Conservation (phyloP, 352 stramenopile genomes). For the Globisporangium alternatum region DNA sequence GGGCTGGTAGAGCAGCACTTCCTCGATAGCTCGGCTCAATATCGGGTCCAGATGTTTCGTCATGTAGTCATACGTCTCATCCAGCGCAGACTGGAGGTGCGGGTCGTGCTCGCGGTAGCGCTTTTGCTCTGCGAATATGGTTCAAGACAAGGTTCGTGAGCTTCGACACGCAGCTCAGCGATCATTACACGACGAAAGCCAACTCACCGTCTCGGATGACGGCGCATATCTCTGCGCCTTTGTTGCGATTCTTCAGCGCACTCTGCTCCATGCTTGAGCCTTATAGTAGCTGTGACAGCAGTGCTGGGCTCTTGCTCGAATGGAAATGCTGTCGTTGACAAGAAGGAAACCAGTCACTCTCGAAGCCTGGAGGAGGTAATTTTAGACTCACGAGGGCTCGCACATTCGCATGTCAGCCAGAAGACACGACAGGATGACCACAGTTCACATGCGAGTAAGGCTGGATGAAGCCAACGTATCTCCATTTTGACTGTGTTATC, state of each 20-base stretch:
- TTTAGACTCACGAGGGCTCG: not conserved
- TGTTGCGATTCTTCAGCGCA: constrained; percentile 48
- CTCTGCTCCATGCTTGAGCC: constrained; percentile 28
- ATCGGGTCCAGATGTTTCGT: constrained; percentile 61
- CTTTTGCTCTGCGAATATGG: constrained; percentile 43
- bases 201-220: constrained; percentile 50
- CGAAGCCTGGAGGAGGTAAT: not conserved
- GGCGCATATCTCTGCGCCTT: constrained; percentile 41
- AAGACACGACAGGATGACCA: not conserved
- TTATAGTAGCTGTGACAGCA: not conserved
- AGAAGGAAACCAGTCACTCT: not conserved
- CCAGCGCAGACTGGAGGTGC: constrained; percentile 39
- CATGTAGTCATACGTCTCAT: constrained; percentile 74
- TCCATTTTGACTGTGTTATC: constrained; percentile 1
- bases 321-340: not conserved
- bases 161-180: not conserved
- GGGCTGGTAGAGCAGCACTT: constrained; percentile 70
- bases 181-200: not conserved
- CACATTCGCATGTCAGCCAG: not conserved
- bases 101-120: constrained; percentile 54
- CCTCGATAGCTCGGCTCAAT: constrained; percentile 57
- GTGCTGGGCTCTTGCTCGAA: not conserved
- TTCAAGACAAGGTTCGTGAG: not conserved
- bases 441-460: not conserved
- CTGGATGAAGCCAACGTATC: not conserved